Percentiles rank a stretch among this genome's conserved stretches.
Conservation (phyloP, 805 yeast species). For the Myxozyma neotropica region DNA sequence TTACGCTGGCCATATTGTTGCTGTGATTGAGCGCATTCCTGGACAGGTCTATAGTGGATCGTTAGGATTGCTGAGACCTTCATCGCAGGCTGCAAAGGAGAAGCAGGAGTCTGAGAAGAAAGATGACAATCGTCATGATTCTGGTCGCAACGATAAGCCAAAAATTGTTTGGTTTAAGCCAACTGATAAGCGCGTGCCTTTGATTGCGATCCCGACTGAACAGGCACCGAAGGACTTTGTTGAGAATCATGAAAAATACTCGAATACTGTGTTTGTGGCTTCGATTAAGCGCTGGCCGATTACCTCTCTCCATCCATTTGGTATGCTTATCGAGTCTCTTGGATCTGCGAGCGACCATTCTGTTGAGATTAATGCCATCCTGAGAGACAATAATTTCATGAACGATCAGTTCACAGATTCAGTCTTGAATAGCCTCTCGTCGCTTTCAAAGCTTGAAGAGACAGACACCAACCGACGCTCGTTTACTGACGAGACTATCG, state of each 20-base stretch:
- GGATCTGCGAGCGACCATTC: conserved; percentile 76
- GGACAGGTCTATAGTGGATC: conserved; percentile 93
- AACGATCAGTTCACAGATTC: conserved; percentile 49
- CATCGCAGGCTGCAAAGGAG: conserved; percentile 87
- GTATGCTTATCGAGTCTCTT: conserved; percentile 82
- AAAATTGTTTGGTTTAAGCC: conserved; percentile 99
- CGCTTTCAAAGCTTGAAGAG: conserved; percentile 7
- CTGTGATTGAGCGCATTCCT: conserved; percentile 95
- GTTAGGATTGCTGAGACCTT: conserved; percentile 89
- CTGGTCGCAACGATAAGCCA: conserved; percentile 55
- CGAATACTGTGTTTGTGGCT: conserved; percentile 84
- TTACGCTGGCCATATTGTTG: conserved; percentile 98
- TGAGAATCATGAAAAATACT: conserved; percentile 82
- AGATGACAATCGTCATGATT: conserved; percentile 39
- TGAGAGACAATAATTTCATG: conserved; percentile 63
- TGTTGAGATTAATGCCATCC: conserved; percentile 83
- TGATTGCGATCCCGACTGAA: conserved; percentile 97
- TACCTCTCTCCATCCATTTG: conserved; percentile 97
- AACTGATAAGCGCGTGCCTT: conserved; percentile 94
- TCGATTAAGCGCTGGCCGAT: conserved; percentile 99
- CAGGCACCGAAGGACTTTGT: conserved; percentile 96
- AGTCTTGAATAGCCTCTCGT: conserved; percentile 33
- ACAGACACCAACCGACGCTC: conserved; percentile 50
- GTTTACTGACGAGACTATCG: conserved; percentile 58
- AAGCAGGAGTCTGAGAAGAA: conserved; percentile 49